Percentiles rank a stretch among this genome's conserved stretches.
Conservation (phyloP, 2,329 filamentous ascomycete genomes). For the Immersiporthe knoxdaviesiana region DNA sequence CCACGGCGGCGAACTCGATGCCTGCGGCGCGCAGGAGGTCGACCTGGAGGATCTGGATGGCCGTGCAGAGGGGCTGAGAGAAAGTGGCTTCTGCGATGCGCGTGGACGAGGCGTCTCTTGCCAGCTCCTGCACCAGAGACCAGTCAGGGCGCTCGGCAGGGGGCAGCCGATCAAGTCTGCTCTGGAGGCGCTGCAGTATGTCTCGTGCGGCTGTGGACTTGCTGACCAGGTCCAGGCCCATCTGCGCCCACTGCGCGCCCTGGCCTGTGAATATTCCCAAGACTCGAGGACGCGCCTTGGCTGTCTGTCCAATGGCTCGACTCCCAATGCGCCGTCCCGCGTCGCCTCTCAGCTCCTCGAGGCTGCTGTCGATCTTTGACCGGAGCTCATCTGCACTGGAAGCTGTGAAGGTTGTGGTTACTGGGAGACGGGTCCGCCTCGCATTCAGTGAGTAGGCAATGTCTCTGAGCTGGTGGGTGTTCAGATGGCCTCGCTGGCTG, state of each 20-base stretch:
- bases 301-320: background rate
- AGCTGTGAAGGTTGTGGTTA: constrained; percentile 34
- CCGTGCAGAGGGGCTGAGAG: constrained; percentile 39
- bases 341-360: background rate
- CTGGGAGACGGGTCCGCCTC: constrained; percentile 33
- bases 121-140: background rate
- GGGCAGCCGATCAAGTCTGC: background rate
- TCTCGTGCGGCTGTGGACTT: background rate
- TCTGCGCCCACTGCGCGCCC: constrained; percentile 19
- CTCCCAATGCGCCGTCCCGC: background rate
- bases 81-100: background rate
- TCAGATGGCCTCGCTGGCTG: constrained; percentile 13
- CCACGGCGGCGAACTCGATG: too few species aligned
- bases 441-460: constrained; percentile 35
- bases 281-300: background rate
- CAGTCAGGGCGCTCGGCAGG: background rate
- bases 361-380: constrained; percentile 1
- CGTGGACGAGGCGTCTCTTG: background rate
- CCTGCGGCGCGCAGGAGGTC: constrained; percentile 37
- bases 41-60: constrained; percentile 43
- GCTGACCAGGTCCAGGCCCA: constrained; percentile 1
- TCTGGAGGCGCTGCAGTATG: background rate
- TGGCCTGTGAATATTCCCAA: constrained; percentile 20
- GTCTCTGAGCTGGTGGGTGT: constrained; percentile 24
- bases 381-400: constrained; percentile 36